Evolutionary conservation across 345 rosid genomes (phyloP), one percentile per base, ranked within the genome.

Genomic region (Pistacia vera): DNA sequence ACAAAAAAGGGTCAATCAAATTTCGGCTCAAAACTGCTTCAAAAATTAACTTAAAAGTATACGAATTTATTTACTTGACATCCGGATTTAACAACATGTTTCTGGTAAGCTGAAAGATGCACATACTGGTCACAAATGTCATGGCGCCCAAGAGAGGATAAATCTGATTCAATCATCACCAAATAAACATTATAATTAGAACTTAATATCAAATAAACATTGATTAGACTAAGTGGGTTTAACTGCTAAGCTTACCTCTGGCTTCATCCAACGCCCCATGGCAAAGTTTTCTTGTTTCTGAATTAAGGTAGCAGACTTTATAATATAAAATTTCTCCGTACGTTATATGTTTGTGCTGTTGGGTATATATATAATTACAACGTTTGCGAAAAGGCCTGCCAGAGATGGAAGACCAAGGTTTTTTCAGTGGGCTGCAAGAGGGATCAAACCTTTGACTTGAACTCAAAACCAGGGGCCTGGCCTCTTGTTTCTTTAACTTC

Each of bases 201-300:
- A 4, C 57, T 54, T 54, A 0, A 74, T 17, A 41, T 41, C 46
- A 7, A 12, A 9, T 12, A 28, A 63, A 11, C n/a, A 38, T 18
- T 38, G 18, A 18, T 30, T 38, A 17, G 1, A 18, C 12, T 63
- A 2, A 11, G 4, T 4, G n/a, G 17, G 41, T 5, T 28, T 61
- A 4, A 22, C 5, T 28, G 14, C 18, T 2, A 5, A 18, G 74
- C 77, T 75, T 81, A 88, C 95, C 88, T 92, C 93, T 60, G 93
- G 93, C 81, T 77, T 92, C 71, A 90, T 82, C 95, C 93, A 89
- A 58, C 89, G 95, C 74, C 89, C 93, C 95, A 92, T 86, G 78
- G 64, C 63, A 62, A 33, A 18, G 41, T 65, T 60, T 20, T 44
- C 33, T 68, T 64, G 16, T 70, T 54, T 48, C 14, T 25, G 7